A percentile compares a stretch with the other conserved stretches of the same genome.
Conservation (phyloP, 2,329 filamentous ascomycete genomes). For the Claviceps sp. region DNA sequence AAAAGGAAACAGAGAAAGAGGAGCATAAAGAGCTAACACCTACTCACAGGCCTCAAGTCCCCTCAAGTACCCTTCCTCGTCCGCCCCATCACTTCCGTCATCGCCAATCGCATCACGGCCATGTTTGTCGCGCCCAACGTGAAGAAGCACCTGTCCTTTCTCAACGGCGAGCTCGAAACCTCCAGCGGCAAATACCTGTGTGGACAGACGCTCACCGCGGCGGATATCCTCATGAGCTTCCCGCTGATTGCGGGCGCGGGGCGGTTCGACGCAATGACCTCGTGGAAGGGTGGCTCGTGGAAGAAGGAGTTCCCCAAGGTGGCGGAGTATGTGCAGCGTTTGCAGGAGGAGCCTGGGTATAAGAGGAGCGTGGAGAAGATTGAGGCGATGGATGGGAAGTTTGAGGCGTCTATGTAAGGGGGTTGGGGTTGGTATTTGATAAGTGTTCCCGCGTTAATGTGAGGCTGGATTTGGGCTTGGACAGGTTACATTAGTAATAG, state of each 20-base stretch:
- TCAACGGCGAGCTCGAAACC: slow-evolving; percentile 35
- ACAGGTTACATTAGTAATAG: background rate
- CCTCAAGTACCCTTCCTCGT: slow-evolving; percentile 37
- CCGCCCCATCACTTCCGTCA: slow-evolving; percentile 34
- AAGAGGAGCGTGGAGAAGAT: slow-evolving; percentile 34
- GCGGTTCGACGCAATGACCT: slow-evolving; percentile 26
- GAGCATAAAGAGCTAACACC: background rate
- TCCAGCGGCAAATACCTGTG: slow-evolving; percentile 35
- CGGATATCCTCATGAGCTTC: slow-evolving; percentile 41
- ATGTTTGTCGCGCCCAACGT: slow-evolving; percentile 34
- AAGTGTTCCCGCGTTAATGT: background rate
- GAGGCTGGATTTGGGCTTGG: background rate
- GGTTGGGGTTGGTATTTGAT: background rate
- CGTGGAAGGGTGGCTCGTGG: slow-evolving; percentile 28
- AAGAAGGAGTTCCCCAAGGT: slow-evolving; percentile 28
- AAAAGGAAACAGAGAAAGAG: background rate
- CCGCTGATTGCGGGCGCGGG: slow-evolving; percentile 31
- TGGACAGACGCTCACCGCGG: slow-evolving; percentile 33
- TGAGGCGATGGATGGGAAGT: slow-evolving; percentile 32
- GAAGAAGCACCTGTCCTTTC: slow-evolving; percentile 32
- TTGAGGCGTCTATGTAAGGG: slow-evolving; percentile 9
- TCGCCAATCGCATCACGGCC: slow-evolving; percentile 28
- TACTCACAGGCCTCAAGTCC: slow-evolving; percentile 27
- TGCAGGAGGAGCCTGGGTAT: slow-evolving; percentile 35
- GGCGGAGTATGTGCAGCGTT: slow-evolving; percentile 30